These are phyloP conservation scores for Trametes gibbosa DNA, from an alignment of 768 basidiomycete species.

Conservation along the genomic window DNA sequence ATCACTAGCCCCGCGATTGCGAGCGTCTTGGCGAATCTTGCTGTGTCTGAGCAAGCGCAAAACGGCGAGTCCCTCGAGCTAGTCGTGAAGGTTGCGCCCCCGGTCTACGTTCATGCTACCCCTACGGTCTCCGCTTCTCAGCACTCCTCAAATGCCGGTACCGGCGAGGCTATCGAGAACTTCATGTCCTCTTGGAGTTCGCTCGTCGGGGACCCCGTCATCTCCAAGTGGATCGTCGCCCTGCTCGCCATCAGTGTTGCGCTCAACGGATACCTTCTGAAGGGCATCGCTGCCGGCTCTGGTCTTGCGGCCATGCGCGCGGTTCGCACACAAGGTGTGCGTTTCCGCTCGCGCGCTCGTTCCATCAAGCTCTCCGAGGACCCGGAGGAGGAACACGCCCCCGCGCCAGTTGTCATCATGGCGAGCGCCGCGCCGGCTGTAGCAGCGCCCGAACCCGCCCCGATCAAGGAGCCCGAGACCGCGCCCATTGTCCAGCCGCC, in stretches of 20 bases:
- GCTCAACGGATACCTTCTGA: conserved; percentile 91
- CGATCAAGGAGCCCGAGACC: conserved; percentile 8
- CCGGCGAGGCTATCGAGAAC: conserved; percentile 64
- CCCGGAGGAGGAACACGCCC: conserved; percentile 16
- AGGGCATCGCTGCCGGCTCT: conserved; percentile 67
- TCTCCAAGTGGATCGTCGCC: conserved; percentile 94
- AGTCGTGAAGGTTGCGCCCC: conserved; percentile 61
- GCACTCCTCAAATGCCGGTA: conserved; percentile 21
- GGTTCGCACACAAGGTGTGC: conserved; percentile 24
- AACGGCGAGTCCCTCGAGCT: conserved; percentile 30
- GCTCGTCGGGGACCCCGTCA: conserved; percentile 90
- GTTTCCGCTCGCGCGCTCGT: conserved; percentile 26
- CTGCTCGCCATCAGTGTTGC: conserved; percentile 81
- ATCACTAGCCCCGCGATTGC: conserved; percentile 60
- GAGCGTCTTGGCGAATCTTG: conserved; percentile 56
- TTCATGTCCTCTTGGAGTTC: conserved; percentile 91
- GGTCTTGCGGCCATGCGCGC: conserved; percentile 28
- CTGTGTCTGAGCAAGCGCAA: conserved; percentile 29
- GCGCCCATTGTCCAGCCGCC: conserved; percentile 8
- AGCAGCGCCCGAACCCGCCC: conserved; percentile 3
- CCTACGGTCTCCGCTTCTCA: conserved; percentile 31
- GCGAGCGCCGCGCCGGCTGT: conserved; percentile 22
- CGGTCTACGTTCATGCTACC: conserved; percentile 53
- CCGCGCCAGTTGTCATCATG: conserved; percentile 15
- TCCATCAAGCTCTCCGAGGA: conserved; percentile 15